phyloP scores from a whole-genome alignment of 345 rosid species.

The Firmiana major region DNA sequence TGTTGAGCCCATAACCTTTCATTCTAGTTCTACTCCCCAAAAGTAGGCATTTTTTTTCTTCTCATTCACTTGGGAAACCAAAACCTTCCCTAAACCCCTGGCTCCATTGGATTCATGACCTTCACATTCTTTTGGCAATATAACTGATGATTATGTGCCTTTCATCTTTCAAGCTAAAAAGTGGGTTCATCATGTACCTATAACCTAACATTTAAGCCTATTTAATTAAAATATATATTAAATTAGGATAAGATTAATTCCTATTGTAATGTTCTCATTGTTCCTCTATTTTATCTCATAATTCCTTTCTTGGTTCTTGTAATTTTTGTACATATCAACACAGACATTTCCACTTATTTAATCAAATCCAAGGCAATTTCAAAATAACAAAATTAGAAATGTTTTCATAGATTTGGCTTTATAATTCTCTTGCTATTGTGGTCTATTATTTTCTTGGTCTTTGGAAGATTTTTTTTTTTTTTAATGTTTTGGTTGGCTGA shows the following conservation, averaged over 20 bases:
- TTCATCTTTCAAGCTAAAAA: conserved; percentile 7
- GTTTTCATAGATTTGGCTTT: conserved; percentile 6
- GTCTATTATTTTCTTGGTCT: conserved; percentile 29
- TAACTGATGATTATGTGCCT: conserved; percentile 19
- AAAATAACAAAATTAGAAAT: neutral
- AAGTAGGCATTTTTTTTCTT: neutral
- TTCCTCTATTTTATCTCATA: neutral
- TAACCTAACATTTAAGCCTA: conserved; percentile 9
- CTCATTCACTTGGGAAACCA: neutral
- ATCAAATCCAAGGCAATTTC: conserved; percentile 11
- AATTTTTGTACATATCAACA: neutral
- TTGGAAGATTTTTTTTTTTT: conserved; percentile 10
- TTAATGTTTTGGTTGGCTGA: conserved; percentile 25
- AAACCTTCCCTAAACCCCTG: neutral
- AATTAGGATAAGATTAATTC: neutral
- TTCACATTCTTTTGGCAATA: conserved; percentile 3
- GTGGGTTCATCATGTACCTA: conserved; percentile 23
- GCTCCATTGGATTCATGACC: neutral
- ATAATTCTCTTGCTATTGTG: conserved; percentile 14
- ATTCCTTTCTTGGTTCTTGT: conserved; percentile 11
- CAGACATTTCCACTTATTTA: conserved; percentile 5
- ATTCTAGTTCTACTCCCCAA: neutral
- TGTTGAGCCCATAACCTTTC: conserved; percentile 26
- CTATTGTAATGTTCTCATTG: neutral
- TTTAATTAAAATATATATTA: neutral